Evolutionary conservation across 2,329 filamentous ascomycete species (phyloP), one percentile per base, ranked within the genome.

Genomic region (Microcyclosporella mali): DNA sequence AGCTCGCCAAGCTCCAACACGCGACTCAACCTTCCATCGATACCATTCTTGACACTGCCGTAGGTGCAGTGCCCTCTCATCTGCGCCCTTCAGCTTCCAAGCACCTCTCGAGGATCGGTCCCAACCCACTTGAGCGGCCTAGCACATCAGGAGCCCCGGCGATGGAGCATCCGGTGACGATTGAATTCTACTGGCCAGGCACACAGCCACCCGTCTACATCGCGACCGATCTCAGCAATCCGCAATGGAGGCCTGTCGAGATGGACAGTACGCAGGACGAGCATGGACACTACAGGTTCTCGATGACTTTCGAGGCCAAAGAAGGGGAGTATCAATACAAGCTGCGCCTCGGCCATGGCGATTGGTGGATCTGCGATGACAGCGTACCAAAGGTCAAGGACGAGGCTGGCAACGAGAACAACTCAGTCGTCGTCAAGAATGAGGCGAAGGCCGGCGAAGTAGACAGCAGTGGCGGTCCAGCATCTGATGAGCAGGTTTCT

Each of bases 301-400:
- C 64, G 33, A 78, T 78, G 45, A 64, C 71, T 1, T 69, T 86
- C 33, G 60, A 71, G 28, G 68, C 77, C 14, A 68, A 75, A 16
- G 75, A 75, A 16, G 72, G 76, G 35, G 73, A 78, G 44, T 78
- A 86, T 51, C 79, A 85, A 56, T 89, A 88, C 72, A 88, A 87
- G 64, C 84, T 88, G 53, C 75, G 82, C 21, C 68, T 84, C 28
- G 83, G 82, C 8, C 61, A 71, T 15, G 78, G 77, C 36, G 75
- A 85, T 50, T 85, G 80, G 78, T 86, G 83, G 83, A 70, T 80
- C 17, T 63, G 85, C 34, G 78, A 88, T 53, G 79, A 85, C 45
- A 69, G 68, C 33, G 70, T 73, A 41, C 74, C 78, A 11, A 79
- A 71, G 41, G 74, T 69, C 16, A 68, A 69, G 14, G 75, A 78